Evolutionary conservation across 2,329 filamentous ascomycete species (phyloP).

Genomic region (Trichoderma sp.): DNA sequence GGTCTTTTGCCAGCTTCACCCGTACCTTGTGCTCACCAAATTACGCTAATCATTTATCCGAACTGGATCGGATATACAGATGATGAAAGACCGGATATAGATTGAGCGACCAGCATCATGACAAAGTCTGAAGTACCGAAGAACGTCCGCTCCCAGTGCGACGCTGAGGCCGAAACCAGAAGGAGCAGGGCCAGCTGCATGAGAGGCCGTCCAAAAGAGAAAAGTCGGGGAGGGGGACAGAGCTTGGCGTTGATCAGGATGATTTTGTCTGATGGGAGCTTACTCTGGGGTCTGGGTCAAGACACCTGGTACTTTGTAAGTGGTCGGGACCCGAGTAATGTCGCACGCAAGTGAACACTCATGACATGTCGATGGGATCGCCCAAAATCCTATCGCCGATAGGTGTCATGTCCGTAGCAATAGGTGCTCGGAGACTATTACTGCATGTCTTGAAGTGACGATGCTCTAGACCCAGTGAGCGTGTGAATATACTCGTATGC

Average conservation of each 20-base stretch:
- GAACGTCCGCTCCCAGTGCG: not conserved
- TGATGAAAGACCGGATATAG: not conserved
- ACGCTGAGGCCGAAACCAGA: not conserved
- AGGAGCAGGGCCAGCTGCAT: not conserved
- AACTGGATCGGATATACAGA: not conserved
- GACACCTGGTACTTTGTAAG: not conserved
- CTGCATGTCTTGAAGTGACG: not conserved
- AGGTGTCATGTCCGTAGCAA: not conserved
- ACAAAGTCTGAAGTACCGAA: not conserved
- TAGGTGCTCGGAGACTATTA: not conserved
- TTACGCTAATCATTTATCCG: not conserved
- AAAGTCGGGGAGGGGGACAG: not conserved
- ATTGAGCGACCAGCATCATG: not conserved
- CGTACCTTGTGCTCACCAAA: not conserved
- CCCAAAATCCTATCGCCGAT: not conserved
- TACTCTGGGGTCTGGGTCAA: not conserved
- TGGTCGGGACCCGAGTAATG: not conserved
- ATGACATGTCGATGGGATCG: not conserved
- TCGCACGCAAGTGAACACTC: not conserved
- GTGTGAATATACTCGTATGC: not conserved
- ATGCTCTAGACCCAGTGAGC: not conserved
- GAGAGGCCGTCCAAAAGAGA: not conserved
- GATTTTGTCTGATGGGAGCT: not conserved
- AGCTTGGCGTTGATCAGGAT: not conserved
- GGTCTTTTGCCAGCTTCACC: not conserved